phyloP scores from a whole-genome alignment of 192 early-diverging fungal species.

The Podila horticola region DNA sequence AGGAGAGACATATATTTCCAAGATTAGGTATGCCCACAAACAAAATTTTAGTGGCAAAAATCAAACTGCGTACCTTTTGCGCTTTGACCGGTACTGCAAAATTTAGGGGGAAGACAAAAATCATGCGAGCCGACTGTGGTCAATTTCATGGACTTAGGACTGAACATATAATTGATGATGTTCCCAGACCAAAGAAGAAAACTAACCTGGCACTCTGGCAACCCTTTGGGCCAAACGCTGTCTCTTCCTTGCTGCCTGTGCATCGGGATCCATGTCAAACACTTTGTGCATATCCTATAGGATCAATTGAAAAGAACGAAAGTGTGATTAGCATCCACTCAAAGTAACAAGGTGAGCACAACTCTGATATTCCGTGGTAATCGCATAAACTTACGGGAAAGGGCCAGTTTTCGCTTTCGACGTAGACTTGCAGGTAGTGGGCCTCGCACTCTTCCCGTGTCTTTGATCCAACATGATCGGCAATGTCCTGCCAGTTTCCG shows the following conservation, averaged over 20 bases:
- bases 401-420: slow-evolving; percentile 82
- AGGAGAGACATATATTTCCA: background rate
- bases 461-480: slow-evolving; percentile 93
- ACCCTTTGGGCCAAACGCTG: slow-evolving; percentile 34
- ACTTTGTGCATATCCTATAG: slow-evolving; percentile 69
- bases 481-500: slow-evolving; percentile 97
- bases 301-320: slow-evolving; percentile 7
- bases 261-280: slow-evolving; percentile 70
- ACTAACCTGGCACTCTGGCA: slow-evolving; percentile 32
- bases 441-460: slow-evolving; percentile 86
- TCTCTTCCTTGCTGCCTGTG: slow-evolving; percentile 50
- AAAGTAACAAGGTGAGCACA: background rate
- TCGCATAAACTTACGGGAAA: slow-evolving; percentile 68
- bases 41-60: background rate
- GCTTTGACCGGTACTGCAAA: slow-evolving; percentile 34
- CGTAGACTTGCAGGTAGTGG: slow-evolving; percentile 91
- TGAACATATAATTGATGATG: background rate
- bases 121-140: background rate
- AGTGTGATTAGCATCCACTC: background rate
- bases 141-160: no score
- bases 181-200: background rate
- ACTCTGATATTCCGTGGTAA: background rate
- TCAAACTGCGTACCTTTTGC: slow-evolving; percentile 25
- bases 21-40: no score
- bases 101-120: background rate